Evolutionary conservation across 306 rosid species (phyloP).

Genomic region (Trifolium repens): DNA sequence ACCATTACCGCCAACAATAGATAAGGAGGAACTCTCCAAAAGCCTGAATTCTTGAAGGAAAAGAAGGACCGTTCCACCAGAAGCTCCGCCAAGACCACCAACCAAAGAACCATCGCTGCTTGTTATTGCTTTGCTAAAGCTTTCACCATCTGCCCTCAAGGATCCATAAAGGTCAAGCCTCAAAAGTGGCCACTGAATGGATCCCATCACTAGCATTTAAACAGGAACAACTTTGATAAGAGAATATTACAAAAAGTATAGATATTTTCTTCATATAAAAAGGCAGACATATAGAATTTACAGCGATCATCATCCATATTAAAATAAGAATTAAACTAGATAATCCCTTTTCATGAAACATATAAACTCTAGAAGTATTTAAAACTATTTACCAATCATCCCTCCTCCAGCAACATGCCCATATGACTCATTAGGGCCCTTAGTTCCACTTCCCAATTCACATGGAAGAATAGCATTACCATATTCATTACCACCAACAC

Average conservation of each 20-base stretch:
- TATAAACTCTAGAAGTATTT: not conserved
- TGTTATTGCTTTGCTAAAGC: conserved; percentile 61
- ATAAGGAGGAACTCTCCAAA: conserved; percentile 71
- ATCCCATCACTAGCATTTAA: conserved; percentile 76
- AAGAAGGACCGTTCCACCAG: conserved; percentile 97
- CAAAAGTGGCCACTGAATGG: conserved; percentile 92
- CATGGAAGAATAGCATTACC: conserved; percentile 97
- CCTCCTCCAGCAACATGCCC: conserved; percentile 90
- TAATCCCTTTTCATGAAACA: conserved; percentile 31
- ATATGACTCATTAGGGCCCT: conserved; percentile 73
- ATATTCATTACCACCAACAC: conserved; percentile 82
- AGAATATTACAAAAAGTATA: conserved; percentile 21
- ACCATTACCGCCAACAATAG: conserved; percentile 88
- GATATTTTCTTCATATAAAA: conserved; percentile 34
- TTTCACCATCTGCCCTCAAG: conserved; percentile 89
- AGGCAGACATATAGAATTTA: conserved; percentile 34
- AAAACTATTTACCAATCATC: conserved; percentile 75
- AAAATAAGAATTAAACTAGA: conserved; percentile 25
- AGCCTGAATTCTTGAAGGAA: conserved; percentile 92
- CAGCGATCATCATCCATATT: conserved; percentile 40
- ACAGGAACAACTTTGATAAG: conserved; percentile 39
- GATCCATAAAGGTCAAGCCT: conserved; percentile 79
- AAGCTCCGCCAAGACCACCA: conserved; percentile 97
- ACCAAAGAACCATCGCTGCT: conserved; percentile 64
- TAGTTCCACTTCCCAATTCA: conserved; percentile 95